Conservation (phyloP, 768 basidiomycete species). For the Trametes meyenii region DNA sequence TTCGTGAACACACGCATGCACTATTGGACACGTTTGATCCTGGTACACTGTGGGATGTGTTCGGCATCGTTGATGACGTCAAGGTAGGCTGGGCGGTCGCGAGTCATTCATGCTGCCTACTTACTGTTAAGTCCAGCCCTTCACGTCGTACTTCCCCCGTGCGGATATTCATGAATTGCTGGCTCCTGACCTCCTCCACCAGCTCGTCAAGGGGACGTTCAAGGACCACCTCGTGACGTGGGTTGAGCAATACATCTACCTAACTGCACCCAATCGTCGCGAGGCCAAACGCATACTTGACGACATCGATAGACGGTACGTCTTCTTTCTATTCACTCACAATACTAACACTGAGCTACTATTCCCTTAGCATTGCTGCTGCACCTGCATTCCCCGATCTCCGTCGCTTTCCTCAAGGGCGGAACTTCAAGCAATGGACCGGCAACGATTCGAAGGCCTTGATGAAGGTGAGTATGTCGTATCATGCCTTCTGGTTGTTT, state of each 20-base stretch:
- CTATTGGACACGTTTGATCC: neutral
- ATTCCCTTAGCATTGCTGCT: conserved; percentile 18
- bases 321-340: neutral
- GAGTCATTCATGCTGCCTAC: neutral
- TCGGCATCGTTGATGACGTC: conserved; percentile 31
- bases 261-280: conserved; percentile 12
- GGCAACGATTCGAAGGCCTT: conserved; percentile 33
- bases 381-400: conserved; percentile 23
- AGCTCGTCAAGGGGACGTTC: conserved; percentile 43
- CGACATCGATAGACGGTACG: conserved; percentile 41
- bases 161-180: conserved; percentile 42
- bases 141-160: conserved; percentile 37
- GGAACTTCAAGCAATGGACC: conserved; percentile 29
- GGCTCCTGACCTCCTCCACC: conserved; percentile 41
- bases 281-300: conserved; percentile 31
- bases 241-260: conserved; percentile 36
- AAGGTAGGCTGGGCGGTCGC: conserved; percentile 23
- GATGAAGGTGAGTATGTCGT: conserved; percentile 25
- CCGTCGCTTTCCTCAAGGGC: conserved; percentile 24
- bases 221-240: conserved; percentile 46
- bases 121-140: conserved; percentile 28
- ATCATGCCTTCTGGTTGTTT: neutral
- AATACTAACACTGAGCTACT: neutral
- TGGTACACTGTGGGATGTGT: conserved; percentile 31
- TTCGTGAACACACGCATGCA: conserved; percentile 23